These are phyloP conservation scores for Tetrapisispora arboricola DNA, from an alignment of 805 yeast species.

Conservation along the genomic window DNA sequence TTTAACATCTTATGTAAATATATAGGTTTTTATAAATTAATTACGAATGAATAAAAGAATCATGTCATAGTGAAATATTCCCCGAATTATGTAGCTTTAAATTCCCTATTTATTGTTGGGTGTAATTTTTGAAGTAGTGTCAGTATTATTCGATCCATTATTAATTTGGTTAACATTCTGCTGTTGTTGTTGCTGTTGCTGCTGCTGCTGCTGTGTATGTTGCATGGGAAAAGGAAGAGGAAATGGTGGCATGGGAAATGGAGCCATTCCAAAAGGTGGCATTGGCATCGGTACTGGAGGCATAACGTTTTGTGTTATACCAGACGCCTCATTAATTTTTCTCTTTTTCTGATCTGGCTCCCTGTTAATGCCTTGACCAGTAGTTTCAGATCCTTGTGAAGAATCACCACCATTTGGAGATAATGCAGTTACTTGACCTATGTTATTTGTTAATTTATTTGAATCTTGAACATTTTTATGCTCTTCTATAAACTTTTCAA, in stretches of 20 bases:
- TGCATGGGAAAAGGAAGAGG: conserved; percentile 22
- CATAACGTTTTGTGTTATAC: conserved; percentile 3
- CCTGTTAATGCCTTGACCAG: conserved; percentile 8
- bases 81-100: no score
- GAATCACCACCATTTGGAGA: conserved; percentile 5
- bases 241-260: conserved; percentile 29
- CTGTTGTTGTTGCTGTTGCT: not conserved
- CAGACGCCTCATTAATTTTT: conserved; percentile 5
- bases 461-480: conserved; percentile 19
- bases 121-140: no score
- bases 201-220: not conserved
- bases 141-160: not conserved
- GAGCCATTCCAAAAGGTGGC: conserved; percentile 29
- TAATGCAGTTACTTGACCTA: no score
- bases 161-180: not conserved
- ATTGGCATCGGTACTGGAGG: conserved; percentile 17
- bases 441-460: conserved; percentile 6
- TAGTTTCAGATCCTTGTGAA: not conserved
- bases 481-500: conserved; percentile 40
- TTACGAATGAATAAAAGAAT: no score
- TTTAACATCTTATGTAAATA: no score
- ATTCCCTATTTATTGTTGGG: no score
- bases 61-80: no score
- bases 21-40: no score
- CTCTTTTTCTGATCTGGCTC: conserved; percentile 5